These are phyloP conservation scores for Chaetomium strumarium DNA, from an alignment of 2,329 filamentous ascomycete species.

Conservation along the genomic window DNA sequence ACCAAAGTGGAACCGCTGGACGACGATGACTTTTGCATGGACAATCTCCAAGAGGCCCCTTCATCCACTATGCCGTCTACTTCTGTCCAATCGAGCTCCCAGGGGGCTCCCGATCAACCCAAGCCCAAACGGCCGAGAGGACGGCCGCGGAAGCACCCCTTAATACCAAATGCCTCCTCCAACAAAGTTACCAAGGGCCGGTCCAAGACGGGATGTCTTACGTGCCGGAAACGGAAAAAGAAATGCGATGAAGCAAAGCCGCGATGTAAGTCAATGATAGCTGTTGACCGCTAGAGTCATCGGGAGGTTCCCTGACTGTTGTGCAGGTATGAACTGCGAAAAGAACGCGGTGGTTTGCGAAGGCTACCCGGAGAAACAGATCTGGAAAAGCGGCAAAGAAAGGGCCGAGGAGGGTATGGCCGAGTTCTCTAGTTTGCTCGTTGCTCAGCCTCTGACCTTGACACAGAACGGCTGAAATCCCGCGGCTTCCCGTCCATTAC, in stretches of 20 bases:
- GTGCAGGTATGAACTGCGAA: conserved; percentile 73
- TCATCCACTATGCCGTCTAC: conserved; percentile 26
- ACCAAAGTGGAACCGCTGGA: conserved; percentile 55
- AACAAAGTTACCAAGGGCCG: conserved; percentile 73
- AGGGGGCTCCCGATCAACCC: conserved; percentile 24
- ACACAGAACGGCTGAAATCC: conserved; percentile 41
- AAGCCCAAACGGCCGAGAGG: conserved; percentile 65
- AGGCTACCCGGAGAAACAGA: conserved; percentile 78
- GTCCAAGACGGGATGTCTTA: conserved; percentile 64
- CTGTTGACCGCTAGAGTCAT: not conserved
- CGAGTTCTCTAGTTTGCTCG: not conserved
- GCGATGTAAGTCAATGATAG: conserved; percentile 45
- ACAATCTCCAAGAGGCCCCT: conserved; percentile 45
- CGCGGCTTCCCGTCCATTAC: conserved; percentile 48
- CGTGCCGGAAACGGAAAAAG: conserved; percentile 64
- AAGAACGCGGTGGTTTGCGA: conserved; percentile 92
- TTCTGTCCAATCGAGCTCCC: conserved; percentile 1
- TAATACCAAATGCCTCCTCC: conserved; percentile 49
- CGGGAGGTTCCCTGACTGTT: conserved; percentile 5
- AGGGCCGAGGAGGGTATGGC: conserved; percentile 60
- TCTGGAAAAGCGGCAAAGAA: conserved; percentile 83
- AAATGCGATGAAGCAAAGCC: conserved; percentile 67
- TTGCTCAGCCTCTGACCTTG: conserved; percentile 6
- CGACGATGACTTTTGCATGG: conserved; percentile 48
- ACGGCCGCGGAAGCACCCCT: conserved; percentile 74